A percentile compares a stretch with the other conserved stretches of the same genome.
Evolutionary conservation across 2,329 filamentous ascomycete species (phyloP).

Genomic region (Beauveria australis): DNA sequence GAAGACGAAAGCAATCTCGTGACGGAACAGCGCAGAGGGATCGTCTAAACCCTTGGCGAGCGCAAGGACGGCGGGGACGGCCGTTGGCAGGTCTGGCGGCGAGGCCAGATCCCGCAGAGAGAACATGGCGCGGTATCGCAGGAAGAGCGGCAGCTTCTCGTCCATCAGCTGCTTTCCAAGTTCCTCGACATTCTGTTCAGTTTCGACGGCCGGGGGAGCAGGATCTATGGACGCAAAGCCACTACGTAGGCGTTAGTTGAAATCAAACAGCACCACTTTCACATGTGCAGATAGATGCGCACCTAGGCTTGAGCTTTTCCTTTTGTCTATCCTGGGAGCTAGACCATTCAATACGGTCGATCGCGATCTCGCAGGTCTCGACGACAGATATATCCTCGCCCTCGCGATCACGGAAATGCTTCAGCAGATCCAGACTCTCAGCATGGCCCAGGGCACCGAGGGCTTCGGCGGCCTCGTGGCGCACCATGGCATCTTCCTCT

Average conservation of each 20-base stretch:
- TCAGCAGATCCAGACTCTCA: constrained; percentile 65
- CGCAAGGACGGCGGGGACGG: constrained; percentile 76
- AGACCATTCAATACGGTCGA: constrained; percentile 91
- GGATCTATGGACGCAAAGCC: constrained; percentile 95
- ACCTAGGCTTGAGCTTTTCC: constrained; percentile 80
- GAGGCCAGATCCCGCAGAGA: constrained; percentile 90
- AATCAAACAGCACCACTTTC: constrained; percentile 14
- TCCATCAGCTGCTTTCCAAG: constrained; percentile 74
- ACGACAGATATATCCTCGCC: constrained; percentile 74
- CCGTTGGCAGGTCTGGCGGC: constrained; percentile 82
- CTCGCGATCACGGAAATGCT: constrained; percentile 62
- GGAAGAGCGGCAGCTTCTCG: constrained; percentile 70
- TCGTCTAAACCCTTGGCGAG: constrained; percentile 81
- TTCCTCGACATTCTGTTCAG: constrained; percentile 60
- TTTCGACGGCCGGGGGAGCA: constrained; percentile 75
- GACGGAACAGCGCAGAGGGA: constrained; percentile 84
- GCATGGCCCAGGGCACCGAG: constrained; percentile 76
- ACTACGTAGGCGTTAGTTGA: constrained; percentile 41
- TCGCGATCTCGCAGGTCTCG: constrained; percentile 95
- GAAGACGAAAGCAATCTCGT: constrained; percentile 98
- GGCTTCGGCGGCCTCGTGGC: constrained; percentile 94
- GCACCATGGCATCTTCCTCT: constrained; percentile 86
- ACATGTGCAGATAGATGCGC: constrained; percentile 19
- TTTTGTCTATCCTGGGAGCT: constrained; percentile 61
- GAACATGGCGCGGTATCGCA: constrained; percentile 97